Conservation (phyloP, 2,329 filamentous ascomycete species). For the Incumbomyces delicatus region DNA sequence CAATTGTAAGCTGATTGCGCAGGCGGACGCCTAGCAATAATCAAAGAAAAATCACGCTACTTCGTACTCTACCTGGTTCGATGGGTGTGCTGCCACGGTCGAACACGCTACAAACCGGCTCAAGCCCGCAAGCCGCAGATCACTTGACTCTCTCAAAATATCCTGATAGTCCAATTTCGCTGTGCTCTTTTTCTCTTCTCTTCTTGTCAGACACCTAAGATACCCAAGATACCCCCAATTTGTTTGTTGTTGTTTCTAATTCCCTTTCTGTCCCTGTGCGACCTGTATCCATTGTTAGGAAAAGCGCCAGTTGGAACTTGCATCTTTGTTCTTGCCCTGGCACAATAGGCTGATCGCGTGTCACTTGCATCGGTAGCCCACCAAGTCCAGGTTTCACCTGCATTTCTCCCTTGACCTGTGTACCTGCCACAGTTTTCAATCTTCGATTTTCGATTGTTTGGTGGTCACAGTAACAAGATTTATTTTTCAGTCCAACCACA, state of each 20-base stretch:
- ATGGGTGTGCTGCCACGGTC: too few relatives aligned
- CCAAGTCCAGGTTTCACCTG: not conserved
- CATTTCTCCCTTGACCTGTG: slow-evolving; percentile 6
- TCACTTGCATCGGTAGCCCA: not conserved
- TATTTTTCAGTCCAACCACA: not conserved
- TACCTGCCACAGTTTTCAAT: not conserved
- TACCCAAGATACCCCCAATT: slow-evolving; percentile 7
- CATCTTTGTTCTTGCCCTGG: slow-evolving; percentile 4
- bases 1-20: not conserved
- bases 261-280: slow-evolving; percentile 15
- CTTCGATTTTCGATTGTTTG: not conserved
- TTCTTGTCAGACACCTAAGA: slow-evolving; percentile 12
- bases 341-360: slow-evolving; percentile 2
- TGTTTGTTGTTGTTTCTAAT: slow-evolving; percentile 20
- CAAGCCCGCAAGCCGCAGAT: slow-evolving; percentile 1
- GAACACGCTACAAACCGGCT: not conserved
- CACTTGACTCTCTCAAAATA: slow-evolving; percentile 21
- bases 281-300: not conserved
- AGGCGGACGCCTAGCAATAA: not conserved
- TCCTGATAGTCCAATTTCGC: slow-evolving; percentile 20
- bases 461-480: not conserved
- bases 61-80: not conserved
- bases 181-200: slow-evolving; percentile 19
- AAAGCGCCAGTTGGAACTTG: slow-evolving; percentile 3
- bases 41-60: slow-evolving; percentile 6